A percentile compares a stretch with the other conserved stretches of the same genome.
Evolutionary conservation across 176 grass and related monocot species (phyloP).

Genomic region (Phragmites australis): DNA sequence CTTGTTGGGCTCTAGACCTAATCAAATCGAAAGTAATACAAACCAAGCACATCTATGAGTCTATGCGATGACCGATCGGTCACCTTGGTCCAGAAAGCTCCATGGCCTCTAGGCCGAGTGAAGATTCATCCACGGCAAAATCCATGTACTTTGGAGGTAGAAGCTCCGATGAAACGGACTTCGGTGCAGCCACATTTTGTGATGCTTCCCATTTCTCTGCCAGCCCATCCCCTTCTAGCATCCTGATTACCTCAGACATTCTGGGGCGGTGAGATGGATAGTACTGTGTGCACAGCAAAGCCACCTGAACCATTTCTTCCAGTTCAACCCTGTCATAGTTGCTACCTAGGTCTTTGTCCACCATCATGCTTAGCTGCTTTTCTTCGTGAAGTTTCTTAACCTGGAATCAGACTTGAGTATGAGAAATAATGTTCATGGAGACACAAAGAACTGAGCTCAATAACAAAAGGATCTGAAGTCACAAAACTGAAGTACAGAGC

Average conservation of each 20-base stretch:
- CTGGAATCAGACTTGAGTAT: constrained; percentile 38
- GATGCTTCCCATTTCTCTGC: constrained; percentile 96
- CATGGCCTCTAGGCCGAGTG: constrained; percentile 81
- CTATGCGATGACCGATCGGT: background rate
- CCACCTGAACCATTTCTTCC: constrained; percentile 92
- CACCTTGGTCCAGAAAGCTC: constrained; percentile 93
- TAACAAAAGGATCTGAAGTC: background rate
- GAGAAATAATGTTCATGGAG: background rate
- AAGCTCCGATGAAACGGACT: constrained; percentile 62
- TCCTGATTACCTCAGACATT: constrained; percentile 93
- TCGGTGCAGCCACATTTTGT: constrained; percentile 56
- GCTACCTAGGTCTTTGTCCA: constrained; percentile 76
- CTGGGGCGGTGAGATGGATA: constrained; percentile 77
- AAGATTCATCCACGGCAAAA: constrained; percentile 67
- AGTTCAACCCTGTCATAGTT: constrained; percentile 76
- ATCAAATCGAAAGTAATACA: constrained; percentile 1
- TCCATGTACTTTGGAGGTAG: constrained; percentile 70
- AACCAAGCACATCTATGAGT: background rate
- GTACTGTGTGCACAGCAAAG: constrained; percentile 86
- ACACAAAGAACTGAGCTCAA: background rate
- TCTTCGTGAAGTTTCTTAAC: constrained; percentile 96
- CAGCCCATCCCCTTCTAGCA: constrained; percentile 91
- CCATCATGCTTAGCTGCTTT: constrained; percentile 78
- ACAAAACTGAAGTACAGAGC: background rate
- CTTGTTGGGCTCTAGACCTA: background rate